Evolutionary conservation across 2,329 filamentous ascomycete species (phyloP).

Genomic region (Fusarium foetens): DNA sequence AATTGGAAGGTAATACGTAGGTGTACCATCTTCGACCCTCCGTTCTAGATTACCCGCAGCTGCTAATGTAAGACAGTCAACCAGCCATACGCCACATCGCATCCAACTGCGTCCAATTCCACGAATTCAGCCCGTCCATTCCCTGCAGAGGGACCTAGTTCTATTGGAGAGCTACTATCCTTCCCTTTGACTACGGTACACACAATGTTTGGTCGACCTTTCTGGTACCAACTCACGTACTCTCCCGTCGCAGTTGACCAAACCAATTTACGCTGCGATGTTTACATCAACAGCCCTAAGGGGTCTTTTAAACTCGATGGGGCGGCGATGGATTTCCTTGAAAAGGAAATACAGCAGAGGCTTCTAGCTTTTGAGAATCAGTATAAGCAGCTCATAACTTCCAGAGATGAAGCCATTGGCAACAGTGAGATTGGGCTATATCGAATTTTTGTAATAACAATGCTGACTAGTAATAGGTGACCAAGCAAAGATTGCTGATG

Average conservation of each 20-base stretch:
- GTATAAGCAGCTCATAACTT: neutral
- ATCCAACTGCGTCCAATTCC: accelerated
- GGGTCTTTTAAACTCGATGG: too few species aligned
- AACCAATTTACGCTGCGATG: neutral
- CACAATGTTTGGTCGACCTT: accelerated
- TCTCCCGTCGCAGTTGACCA: neutral
- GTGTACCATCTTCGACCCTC: accelerated
- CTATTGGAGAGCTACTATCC: accelerated
- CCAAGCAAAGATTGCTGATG: neutral
- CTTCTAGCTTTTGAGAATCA: neutral
- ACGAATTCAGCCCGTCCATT: accelerated
- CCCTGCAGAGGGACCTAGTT: accelerated
- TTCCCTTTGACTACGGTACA: neutral
- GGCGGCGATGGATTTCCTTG: accelerated
- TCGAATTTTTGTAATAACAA: accelerated
- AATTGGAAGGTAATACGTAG: neutral
- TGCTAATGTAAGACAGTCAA: neutral
- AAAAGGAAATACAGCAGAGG: neutral
- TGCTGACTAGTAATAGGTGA: neutral
- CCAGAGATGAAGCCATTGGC: accelerated
- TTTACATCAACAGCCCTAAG: accelerated
- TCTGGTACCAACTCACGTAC: neutral
- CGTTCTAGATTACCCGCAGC: accelerated
- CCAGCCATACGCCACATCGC: neutral
- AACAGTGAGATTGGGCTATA: accelerated